Percentiles rank a stretch among this genome's conserved stretches.
phyloP scores from a whole-genome alignment of 129 eudicot genomes.

The Arctium minus region DNA sequence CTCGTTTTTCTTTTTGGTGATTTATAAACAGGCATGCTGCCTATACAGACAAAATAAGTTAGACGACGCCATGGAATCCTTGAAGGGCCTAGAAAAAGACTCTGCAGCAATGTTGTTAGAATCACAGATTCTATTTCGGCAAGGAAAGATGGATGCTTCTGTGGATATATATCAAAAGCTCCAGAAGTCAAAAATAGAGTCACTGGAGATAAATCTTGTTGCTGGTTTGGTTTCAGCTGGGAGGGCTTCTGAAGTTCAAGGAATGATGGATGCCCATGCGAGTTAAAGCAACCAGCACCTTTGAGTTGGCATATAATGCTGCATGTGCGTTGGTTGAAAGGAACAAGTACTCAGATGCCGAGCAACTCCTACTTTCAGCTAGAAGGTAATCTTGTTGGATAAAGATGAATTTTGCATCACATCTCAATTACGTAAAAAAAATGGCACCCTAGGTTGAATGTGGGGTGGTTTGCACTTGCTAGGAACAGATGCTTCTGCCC shows the following conservation, averaged over 20 bases:
- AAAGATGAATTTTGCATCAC: conserved; percentile 3
- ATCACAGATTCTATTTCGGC: conserved; percentile 77
- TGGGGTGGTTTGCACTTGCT: neutral
- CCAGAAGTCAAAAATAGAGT: conserved; percentile 66
- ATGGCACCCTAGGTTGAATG: neutral
- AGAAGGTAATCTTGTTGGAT: conserved; percentile 49
- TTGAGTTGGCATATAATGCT: conserved; percentile 83
- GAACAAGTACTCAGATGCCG: conserved; percentile 74
- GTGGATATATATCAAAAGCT: conserved; percentile 72
- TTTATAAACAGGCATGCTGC: conserved; percentile 74
- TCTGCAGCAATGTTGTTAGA: conserved; percentile 61
- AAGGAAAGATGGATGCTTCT: conserved; percentile 80
- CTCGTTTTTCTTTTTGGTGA: neutral
- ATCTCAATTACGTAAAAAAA: neutral
- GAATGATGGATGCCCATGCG: conserved; percentile 56
- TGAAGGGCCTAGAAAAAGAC: conserved; percentile 61
- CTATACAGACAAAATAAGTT: conserved; percentile 79
- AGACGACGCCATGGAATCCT: conserved; percentile 64
- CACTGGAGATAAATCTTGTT: conserved; percentile 73
- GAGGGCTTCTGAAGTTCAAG: conserved; percentile 84
- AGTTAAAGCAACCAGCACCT: conserved; percentile 84
- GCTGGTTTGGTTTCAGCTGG: conserved; percentile 94
- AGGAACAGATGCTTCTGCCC: neutral
- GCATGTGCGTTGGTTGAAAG: conserved; percentile 83
- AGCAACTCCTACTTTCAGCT: conserved; percentile 79